Percentiles rank a stretch among this genome's conserved stretches.
These are phyloP conservation scores for Metahyphopichia silvanorum DNA, from an alignment of 805 yeast species.

Conservation along the genomic window DNA sequence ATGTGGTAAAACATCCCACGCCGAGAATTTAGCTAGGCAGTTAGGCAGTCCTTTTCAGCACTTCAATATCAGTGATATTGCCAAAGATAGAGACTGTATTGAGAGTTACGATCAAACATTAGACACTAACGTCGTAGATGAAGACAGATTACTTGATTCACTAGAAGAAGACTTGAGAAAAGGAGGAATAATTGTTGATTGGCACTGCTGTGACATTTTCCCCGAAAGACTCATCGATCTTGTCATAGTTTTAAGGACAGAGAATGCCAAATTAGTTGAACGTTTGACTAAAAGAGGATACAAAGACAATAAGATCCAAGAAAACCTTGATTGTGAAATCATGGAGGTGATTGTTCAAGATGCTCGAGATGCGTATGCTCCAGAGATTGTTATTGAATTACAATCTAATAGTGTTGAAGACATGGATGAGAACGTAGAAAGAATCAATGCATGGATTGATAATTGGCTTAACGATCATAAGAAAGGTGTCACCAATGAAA, in stretches of 20 bases:
- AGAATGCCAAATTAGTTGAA: conserved; percentile 68
- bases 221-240: conserved; percentile 91
- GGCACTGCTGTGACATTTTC: conserved; percentile 97
- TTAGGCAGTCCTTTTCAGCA: conserved; percentile 46
- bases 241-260: conserved; percentile 83
- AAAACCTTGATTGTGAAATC: conserved; percentile 93
- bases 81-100: conserved; percentile 70
- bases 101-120: conserved; percentile 85
- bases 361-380: conserved; percentile 77
- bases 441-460: conserved; percentile 71
- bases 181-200: conserved; percentile 91
- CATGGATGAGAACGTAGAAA: conserved; percentile 76
- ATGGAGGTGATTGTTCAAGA: conserved; percentile 90
- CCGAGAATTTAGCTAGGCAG: conserved; percentile 53
- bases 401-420: conserved; percentile 69
- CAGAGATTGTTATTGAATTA: conserved; percentile 79
- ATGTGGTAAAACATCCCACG: conserved; percentile 80
- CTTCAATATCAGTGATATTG: conserved; percentile 75
- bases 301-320: conserved; percentile 77
- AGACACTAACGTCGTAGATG: conserved; percentile 87
- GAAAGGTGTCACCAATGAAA: conserved; percentile 31
- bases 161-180: conserved; percentile 72
- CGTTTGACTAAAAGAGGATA: conserved; percentile 76
- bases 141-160: conserved; percentile 79
- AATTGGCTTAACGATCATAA: conserved; percentile 64